phyloP scores from a whole-genome alignment of 2,329 filamentous ascomycete genomes.

The Aspergillus costaricaensis region DNA sequence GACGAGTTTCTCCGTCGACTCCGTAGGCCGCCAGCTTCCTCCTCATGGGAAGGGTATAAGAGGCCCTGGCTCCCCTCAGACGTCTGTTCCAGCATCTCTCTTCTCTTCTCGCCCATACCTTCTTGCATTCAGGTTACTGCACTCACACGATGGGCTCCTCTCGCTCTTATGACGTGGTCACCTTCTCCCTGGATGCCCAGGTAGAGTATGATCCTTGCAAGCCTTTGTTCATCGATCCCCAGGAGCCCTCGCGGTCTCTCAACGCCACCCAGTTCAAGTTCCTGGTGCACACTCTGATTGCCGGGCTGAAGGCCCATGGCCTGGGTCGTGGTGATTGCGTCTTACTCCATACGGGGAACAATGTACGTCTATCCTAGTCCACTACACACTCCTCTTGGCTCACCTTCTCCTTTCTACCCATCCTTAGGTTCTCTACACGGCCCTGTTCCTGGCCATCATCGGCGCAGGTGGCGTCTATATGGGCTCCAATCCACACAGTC shows the following conservation, averaged over 20 bases:
- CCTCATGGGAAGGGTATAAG: no score
- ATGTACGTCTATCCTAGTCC: constrained; percentile 20
- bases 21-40: no score
- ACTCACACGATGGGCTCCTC: background rate
- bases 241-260: constrained; percentile 26
- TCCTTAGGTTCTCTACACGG: constrained; percentile 23
- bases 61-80: no score
- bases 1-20: no score
- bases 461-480: constrained; percentile 46
- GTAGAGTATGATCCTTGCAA: constrained; percentile 26
- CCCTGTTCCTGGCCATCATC: constrained; percentile 31
- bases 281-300: constrained; percentile 29
- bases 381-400: background rate
- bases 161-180: constrained; percentile 11
- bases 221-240: constrained; percentile 38
- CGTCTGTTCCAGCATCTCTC: no score
- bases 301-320: constrained; percentile 30
- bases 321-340: constrained; percentile 36
- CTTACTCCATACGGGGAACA: constrained; percentile 35
- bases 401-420: background rate
- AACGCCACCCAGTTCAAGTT: constrained; percentile 24
- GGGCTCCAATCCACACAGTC: constrained; percentile 48
- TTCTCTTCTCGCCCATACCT: no score
- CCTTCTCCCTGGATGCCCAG: constrained; percentile 33
- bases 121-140: no score